A percentile compares a stretch with the other conserved stretches of the same genome.
These are phyloP conservation scores for Cyberlindnera japonica DNA, from an alignment of 805 yeast species.

Conservation along the genomic window DNA sequence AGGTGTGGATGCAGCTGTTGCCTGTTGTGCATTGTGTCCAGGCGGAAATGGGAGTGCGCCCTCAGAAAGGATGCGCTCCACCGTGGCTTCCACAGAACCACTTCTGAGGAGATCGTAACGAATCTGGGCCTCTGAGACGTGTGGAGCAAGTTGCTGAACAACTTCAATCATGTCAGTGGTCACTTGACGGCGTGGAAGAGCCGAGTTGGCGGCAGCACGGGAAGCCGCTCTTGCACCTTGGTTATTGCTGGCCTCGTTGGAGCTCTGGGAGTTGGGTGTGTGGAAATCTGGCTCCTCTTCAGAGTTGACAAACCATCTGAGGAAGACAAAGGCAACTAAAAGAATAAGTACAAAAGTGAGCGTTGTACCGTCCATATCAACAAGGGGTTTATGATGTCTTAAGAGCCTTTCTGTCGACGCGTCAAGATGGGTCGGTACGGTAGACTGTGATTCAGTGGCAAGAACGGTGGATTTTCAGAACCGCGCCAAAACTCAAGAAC, in stretches of 20 bases:
- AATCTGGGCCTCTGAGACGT: conserved; percentile 64
- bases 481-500: neutral
- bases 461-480: neutral
- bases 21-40: conserved; percentile 26
- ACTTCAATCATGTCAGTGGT: conserved; percentile 77
- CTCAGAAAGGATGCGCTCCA: conserved; percentile 62
- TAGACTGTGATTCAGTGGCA: no score
- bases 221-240: neutral
- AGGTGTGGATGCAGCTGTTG: conserved; percentile 7
- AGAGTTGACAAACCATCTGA: conserved; percentile 64
- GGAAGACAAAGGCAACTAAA: conserved; percentile 50
- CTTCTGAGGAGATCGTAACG: conserved; percentile 67
- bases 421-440: no score
- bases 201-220: conserved; percentile 1
- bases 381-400: neutral
- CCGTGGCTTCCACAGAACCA: conserved; percentile 78
- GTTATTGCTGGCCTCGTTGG: conserved; percentile 9
- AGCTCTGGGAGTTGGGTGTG: conserved; percentile 5
- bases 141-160: conserved; percentile 81
- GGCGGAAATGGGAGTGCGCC: conserved; percentile 60
- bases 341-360: conserved; percentile 46
- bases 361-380: conserved; percentile 52
- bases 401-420: no score
- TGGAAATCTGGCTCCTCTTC: conserved; percentile 33
- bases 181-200: conserved; percentile 41